phyloP scores from a whole-genome alignment of 148 eudicot genomes.

The Rhododendron griersonianum region DNA sequence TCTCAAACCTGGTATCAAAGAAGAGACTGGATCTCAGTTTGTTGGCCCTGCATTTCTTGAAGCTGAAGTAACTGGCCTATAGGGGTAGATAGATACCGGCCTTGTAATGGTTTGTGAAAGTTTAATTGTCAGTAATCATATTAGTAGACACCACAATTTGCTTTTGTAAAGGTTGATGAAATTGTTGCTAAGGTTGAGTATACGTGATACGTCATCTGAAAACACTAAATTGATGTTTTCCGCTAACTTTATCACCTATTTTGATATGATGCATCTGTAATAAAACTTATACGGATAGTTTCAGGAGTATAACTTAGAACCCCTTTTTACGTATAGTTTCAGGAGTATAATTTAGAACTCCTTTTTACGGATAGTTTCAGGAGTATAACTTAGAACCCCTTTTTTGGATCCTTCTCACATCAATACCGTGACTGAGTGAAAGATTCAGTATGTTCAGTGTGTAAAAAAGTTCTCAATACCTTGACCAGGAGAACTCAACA shows the following conservation, averaged over 20 bases:
- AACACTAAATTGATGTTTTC: background rate
- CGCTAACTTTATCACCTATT: background rate
- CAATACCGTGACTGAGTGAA: background rate
- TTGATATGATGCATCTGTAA: background rate
- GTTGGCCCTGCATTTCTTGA: background rate
- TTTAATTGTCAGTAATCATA: background rate
- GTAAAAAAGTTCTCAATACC: conserved; percentile 35
- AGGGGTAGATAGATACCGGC: background rate
- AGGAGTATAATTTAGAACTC: background rate
- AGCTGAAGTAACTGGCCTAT: background rate
- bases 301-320: background rate
- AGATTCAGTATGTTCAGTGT: too few relatives aligned
- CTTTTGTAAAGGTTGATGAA: background rate
- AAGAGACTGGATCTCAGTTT: background rate
- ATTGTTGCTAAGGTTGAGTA: background rate
- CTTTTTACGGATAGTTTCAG: background rate
- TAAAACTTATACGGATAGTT: background rate
- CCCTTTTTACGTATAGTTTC: background rate
- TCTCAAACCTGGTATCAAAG: background rate
- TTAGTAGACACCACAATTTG: background rate
- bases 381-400: background rate
- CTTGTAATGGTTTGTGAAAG: background rate
- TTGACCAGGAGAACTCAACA: conserved; percentile 83
- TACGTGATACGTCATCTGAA: background rate
- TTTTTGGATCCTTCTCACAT: background rate